Percentiles rank a stretch among this genome's conserved stretches.
Conservation (phyloP, 2,329 filamentous ascomycete genomes). For the Tolypocladium capitatum region DNA sequence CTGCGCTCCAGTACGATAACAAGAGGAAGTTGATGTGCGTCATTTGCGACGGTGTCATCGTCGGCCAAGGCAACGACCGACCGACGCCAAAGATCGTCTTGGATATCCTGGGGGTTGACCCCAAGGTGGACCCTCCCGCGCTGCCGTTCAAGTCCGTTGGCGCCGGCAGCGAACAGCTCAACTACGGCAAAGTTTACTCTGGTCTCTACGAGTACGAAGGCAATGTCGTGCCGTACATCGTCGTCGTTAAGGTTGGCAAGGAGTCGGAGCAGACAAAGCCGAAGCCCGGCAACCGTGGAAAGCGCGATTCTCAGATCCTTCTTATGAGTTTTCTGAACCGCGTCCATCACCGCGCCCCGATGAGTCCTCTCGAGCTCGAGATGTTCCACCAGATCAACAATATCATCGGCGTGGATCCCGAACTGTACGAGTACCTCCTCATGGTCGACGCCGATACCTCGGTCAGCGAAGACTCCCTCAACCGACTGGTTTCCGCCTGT, state of each 20-base stretch:
- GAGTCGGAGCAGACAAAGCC: constrained; percentile 83
- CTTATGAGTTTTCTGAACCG: constrained; percentile 97
- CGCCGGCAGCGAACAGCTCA: constrained; percentile 78
- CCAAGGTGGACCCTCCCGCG: constrained; percentile 88
- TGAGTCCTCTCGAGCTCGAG: constrained; percentile 92
- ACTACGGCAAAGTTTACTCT: constrained; percentile 97
- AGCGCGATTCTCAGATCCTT: constrained; percentile 93
- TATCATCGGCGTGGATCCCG: constrained; percentile 93
- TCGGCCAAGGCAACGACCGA: constrained; percentile 88
- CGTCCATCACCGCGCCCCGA: constrained; percentile 83
- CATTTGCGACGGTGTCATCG: constrained; percentile 94
- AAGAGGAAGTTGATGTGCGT: constrained; percentile 95
- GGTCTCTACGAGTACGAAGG: constrained; percentile 95
- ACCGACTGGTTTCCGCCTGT: constrained; percentile 82
- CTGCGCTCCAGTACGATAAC: constrained; percentile 91
- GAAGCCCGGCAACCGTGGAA: constrained; percentile 95
- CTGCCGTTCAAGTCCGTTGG: constrained; percentile 91
- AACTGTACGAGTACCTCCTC: constrained; percentile 91
- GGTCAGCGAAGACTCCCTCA: constrained; percentile 83
- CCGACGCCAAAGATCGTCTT: constrained; percentile 96
- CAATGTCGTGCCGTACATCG: constrained; percentile 91
- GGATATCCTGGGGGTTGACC: constrained; percentile 92
- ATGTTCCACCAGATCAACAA: constrained; percentile 99
- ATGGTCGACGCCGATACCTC: constrained; percentile 98
- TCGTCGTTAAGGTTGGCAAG: constrained; percentile 94